Evolutionary conservation across 2,329 filamentous ascomycete genomes (phyloP), one percentile per base, ranked within the genome.

Genomic region (Triangularia setosa): DNA sequence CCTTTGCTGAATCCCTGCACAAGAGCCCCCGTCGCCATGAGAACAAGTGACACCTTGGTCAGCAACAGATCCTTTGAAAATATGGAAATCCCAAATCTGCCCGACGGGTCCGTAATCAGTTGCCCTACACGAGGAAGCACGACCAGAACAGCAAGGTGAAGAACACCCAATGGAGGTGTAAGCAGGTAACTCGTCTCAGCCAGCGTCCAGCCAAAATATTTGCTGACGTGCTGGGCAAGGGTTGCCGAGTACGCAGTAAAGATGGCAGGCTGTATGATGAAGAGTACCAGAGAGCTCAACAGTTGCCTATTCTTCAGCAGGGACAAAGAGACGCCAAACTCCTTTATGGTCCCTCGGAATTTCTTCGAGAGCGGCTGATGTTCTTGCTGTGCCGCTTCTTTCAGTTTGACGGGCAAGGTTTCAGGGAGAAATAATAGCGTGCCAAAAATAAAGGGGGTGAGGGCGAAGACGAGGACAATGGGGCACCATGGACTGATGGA

Each of bases 161-260:
- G 59, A 5, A 70, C 23, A 21, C 57, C 27, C 2, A 70, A 61
- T 3, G 66, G 61, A 1, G 68, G 68, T 1, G 64, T 62, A 16
- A 71, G 65, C 9, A 65, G 65, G 35, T 69, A 71, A 21, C 54
- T 69, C 9, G 68, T 67, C 48, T 69, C 61, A 0, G 68, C 68
- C 7, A 71, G 44, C 4, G 60, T 70, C 69, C 69, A 71, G 11
- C 67, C 67, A 52, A 71, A 71, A 58, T 70, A 71, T 6, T 66
- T 69, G 64, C 69, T 70, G 21, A 71, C 65, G 33, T 71, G 65
- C 30, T 70, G 68, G 3, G 63, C 55, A 16, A 71, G 48, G n/a
- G 66, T 70, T 2, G 67, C 53, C 1, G 66, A 55, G 12, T 69
- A 69, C 2, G 68, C 69, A 3, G 64, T 56, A 12, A 68, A 69